A percentile compares a stretch with the other conserved stretches of the same genome.
These are phyloP conservation scores for Physcomitrium patens DNA, from an alignment of 225 moss, liverwort and hornwort genomes.

Conservation along the genomic window DNA sequence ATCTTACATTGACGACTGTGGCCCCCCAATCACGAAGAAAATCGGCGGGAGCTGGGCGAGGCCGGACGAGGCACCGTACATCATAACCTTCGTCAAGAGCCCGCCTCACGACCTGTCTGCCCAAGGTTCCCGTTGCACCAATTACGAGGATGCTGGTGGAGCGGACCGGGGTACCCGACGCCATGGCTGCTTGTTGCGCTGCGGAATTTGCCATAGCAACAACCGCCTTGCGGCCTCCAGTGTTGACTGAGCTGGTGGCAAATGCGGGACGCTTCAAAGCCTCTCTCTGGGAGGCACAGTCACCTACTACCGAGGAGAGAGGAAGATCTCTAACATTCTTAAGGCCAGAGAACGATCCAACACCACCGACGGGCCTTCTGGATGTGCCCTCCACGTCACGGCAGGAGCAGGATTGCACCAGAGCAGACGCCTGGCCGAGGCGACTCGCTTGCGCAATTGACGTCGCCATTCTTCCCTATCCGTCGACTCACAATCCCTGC, in stretches of 20 bases:
- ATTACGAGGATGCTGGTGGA: slow-evolving; percentile 85
- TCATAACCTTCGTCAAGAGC: slow-evolving; percentile 92
- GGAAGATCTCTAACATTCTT: slow-evolving; percentile 40
- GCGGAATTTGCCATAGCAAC: slow-evolving; percentile 45
- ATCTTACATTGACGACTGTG: slow-evolving; percentile 78
- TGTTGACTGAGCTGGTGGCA: slow-evolving; percentile 27
- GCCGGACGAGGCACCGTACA: slow-evolving; percentile 87
- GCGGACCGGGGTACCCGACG: slow-evolving; percentile 74
- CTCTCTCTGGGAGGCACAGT: slow-evolving; percentile 28
- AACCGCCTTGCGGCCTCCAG: slow-evolving; percentile 43
- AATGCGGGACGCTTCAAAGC: slow-evolving; percentile 31
- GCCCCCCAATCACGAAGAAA: slow-evolving; percentile 97
- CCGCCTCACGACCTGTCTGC: slow-evolving; percentile 84
- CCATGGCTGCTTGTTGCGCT: slow-evolving; percentile 53
- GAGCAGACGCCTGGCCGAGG: slow-evolving; percentile 28
- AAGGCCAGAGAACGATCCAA: slow-evolving; percentile 38
- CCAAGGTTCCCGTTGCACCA: slow-evolving; percentile 84
- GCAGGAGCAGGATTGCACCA: slow-evolving; percentile 36
- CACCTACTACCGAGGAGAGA: slow-evolving; percentile 30
- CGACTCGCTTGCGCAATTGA: slow-evolving; percentile 46
- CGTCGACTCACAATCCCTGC: slow-evolving; percentile 18
- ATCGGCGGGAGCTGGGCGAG: slow-evolving; percentile 84
- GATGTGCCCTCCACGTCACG: slow-evolving; percentile 40
- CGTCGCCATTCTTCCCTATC: slow-evolving; percentile 38
- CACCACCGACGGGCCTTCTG: slow-evolving; percentile 22